A percentile compares a stretch with the other conserved stretches of the same genome.
phyloP scores from a whole-genome alignment of 106 monocot species.

The Dactylorhiza incarnata region DNA sequence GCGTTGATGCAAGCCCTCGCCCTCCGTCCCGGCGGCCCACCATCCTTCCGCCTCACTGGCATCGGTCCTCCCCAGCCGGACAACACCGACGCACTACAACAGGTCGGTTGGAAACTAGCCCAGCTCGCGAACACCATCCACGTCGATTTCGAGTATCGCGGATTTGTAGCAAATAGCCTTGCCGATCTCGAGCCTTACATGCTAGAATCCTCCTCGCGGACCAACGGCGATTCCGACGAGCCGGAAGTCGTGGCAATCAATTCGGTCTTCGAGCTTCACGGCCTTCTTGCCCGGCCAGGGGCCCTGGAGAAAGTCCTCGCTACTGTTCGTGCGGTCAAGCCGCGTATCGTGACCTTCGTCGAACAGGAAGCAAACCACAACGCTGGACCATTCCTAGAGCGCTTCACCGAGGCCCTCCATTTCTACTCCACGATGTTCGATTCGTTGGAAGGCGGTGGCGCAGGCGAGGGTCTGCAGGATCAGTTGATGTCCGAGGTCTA shows the following conservation, averaged over 20 bases:
- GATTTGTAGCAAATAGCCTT: conserved; percentile 50
- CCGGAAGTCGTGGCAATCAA: conserved; percentile 64
- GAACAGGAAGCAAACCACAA: conserved; percentile 98
- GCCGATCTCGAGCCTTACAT: conserved; percentile 78
- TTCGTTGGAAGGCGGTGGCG: conserved; percentile 61
- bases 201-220: conserved; percentile 14
- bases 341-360: conserved; percentile 65
- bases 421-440: conserved; percentile 98
- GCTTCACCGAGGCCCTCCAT: conserved; percentile 91
- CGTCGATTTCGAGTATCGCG: conserved; percentile 68
- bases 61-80: conserved; percentile 76
- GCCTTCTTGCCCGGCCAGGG: conserved; percentile 43
- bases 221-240: conserved; percentile 13
- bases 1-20: conserved; percentile 88
- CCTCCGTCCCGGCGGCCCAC: conserved; percentile 78
- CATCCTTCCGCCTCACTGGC: conserved; percentile 75
- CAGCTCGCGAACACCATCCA: conserved; percentile 68
- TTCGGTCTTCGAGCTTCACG: conserved; percentile 83
- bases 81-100: conserved; percentile 55
- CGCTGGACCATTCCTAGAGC: conserved; percentile 46
- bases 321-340: conserved; percentile 41
- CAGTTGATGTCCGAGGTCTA: conserved; percentile 70
- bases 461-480: conserved; percentile 21
- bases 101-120: conserved; percentile 81
- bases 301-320: conserved; percentile 45